Evolutionary conservation across 2,329 filamentous ascomycete species (phyloP).

Genomic region (Westerdykella sp.): DNA sequence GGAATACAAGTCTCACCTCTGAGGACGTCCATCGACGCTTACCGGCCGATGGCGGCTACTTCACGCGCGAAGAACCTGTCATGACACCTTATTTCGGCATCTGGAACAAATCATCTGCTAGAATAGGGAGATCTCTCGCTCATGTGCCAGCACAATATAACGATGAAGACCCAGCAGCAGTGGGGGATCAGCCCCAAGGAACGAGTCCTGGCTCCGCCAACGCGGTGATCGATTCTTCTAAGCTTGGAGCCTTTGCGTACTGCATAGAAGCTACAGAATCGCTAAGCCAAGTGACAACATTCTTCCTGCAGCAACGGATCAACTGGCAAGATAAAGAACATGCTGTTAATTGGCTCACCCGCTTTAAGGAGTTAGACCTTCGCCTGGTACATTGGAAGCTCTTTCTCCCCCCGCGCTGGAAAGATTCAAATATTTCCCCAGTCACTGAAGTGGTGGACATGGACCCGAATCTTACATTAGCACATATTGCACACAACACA

Average conservation of each 20-base stretch:
- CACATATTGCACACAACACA: conserved; percentile 32
- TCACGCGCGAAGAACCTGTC: conserved; percentile 29
- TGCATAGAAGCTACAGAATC: conserved; percentile 31
- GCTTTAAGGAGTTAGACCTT: conserved; percentile 32
- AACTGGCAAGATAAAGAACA: conserved; percentile 33
- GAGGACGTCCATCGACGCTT: conserved; percentile 30
- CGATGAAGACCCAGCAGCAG: conserved; percentile 21
- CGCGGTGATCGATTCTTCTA: conserved; percentile 30
- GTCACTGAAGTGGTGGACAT: conserved; percentile 25
- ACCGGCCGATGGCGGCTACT: conserved; percentile 31
- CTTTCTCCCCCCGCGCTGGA: conserved; percentile 30
- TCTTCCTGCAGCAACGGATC: conserved; percentile 30
- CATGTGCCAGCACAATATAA: conserved; percentile 31
- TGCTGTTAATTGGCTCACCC: conserved; percentile 29
- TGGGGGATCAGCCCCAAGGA: conserved; percentile 17
- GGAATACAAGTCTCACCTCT: conserved; percentile 30
- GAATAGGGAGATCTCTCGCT: conserved; percentile 27
- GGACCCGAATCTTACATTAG: conserved; percentile 32
- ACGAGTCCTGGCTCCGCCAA: conserved; percentile 27
- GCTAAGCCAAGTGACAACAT: conserved; percentile 30
- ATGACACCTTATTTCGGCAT: conserved; percentile 31
- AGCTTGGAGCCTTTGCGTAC: conserved; percentile 31
- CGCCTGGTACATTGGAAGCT: conserved; percentile 31
- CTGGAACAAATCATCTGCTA: conserved; percentile 32
- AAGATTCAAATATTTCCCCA: conserved; percentile 28